Evolutionary conservation across 352 stramenopile species (phyloP).

Genomic region (Phytophthora pini): DNA sequence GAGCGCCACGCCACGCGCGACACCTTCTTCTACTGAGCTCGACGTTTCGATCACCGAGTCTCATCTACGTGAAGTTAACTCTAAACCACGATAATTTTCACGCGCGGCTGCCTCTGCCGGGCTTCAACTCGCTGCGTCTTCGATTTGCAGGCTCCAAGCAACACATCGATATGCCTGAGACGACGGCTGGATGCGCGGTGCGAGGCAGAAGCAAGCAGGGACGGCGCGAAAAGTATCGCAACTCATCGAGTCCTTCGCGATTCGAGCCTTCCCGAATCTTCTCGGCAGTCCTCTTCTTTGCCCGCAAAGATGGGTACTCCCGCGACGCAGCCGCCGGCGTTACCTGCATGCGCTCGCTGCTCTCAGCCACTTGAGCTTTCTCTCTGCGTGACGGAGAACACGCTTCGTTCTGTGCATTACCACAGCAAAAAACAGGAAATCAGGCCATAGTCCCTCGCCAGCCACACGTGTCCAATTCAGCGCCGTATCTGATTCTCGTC

Average conservation of each 20-base stretch:
- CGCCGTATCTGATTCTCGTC: constrained; percentile 28
- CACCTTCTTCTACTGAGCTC: constrained; percentile 71
- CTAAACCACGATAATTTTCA: constrained; percentile 28
- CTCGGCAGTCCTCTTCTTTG: constrained; percentile 24
- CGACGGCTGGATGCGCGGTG: background rate
- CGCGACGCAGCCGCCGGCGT: constrained; percentile 22
- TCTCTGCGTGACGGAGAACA: constrained; percentile 14
- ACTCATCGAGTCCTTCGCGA: constrained; percentile 12
- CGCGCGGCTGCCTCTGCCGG: constrained; percentile 29
- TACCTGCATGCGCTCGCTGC: constrained; percentile 11
- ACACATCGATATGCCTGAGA: too few species aligned
- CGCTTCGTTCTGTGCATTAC: constrained; percentile 2
- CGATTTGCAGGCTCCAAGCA: constrained; percentile 20
- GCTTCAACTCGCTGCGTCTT: constrained; percentile 23
- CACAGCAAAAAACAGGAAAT: constrained; percentile 18
- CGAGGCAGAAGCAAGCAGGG: constrained; percentile 4
- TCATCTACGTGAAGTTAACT: constrained; percentile 4
- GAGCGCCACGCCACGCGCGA: constrained; percentile 76
- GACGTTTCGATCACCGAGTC: constrained; percentile 4
- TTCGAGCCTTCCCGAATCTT: constrained; percentile 21
- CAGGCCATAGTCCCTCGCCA: constrained; percentile 13
- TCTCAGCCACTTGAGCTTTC: constrained; percentile 29
- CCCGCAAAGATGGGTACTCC: constrained; percentile 26
- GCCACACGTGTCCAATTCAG: constrained; percentile 18
- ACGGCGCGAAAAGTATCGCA: constrained; percentile 33